Evolutionary conservation across 1,284 basidiomycete genomes (phyloP).

Genomic region (Crucibulum parvulum): DNA sequence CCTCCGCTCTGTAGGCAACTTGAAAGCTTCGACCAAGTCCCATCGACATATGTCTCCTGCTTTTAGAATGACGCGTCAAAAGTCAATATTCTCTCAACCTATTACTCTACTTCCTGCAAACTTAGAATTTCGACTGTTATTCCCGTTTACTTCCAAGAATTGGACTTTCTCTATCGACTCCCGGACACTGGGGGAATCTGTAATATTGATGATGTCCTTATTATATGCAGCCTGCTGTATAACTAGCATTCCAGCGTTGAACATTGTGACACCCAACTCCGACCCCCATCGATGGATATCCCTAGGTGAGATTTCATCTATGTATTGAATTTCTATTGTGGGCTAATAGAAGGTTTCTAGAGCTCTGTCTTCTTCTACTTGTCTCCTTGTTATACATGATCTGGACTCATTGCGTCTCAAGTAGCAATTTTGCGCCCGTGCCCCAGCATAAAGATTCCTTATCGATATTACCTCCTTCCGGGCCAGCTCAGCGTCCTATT

Average conservation of each 20-base stretch:
- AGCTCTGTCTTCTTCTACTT: conserved; percentile 63
- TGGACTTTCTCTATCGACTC: conserved; percentile 60
- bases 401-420: conserved; percentile 61
- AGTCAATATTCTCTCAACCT: conserved; percentile 14
- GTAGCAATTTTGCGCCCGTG: conserved; percentile 18
- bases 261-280: conserved; percentile 19
- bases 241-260: conserved; percentile 21
- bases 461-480: conserved; percentile 24
- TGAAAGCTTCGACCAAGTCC: conserved; percentile 30
- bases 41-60: conserved; percentile 37
- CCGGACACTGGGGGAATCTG: conserved; percentile 61
- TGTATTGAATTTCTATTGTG: conserved; percentile 17
- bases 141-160: conserved; percentile 45
- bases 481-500: conserved; percentile 36
- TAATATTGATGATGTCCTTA: conserved; percentile 60
- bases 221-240: conserved; percentile 48
- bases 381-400: conserved; percentile 68
- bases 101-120: conserved; percentile 49
- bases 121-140: conserved; percentile 45
- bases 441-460: neutral
- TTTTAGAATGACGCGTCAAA: conserved; percentile 31
- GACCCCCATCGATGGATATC: conserved; percentile 48
- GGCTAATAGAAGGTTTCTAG: conserved; percentile 41
- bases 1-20: conserved; percentile 29
- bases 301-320: conserved; percentile 39